Percentiles rank a stretch among this genome's conserved stretches.
Evolutionary conservation across 2,329 filamentous ascomycete species (phyloP).

Genomic region (Fusarium buxicola): DNA sequence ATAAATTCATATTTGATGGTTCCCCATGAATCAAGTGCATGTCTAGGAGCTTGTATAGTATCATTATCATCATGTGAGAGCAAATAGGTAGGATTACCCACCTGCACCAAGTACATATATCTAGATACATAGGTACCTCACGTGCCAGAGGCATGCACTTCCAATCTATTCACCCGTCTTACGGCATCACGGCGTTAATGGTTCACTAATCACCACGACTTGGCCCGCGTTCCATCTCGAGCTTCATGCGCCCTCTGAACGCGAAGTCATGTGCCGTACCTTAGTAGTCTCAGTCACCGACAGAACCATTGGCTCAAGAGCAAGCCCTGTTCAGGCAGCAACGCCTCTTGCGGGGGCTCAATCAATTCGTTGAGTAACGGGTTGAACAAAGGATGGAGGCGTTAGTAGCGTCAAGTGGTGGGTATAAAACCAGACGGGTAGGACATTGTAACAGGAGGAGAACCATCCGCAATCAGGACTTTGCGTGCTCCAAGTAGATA

Average conservation of each 20-base stretch:
- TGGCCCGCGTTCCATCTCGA: slow-evolving; percentile 29
- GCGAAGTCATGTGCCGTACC: slow-evolving; percentile 45
- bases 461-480: not conserved
- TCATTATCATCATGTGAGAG: too few relatives aligned
- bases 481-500: not conserved
- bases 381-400: not conserved
- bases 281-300: slow-evolving; percentile 5
- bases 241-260: slow-evolving; percentile 32
- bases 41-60: too few relatives aligned
- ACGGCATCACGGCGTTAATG: slow-evolving; percentile 1
- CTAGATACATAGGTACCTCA: too few relatives aligned
- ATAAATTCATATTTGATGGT: too few relatives aligned
- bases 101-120: too few relatives aligned
- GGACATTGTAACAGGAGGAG: not conserved
- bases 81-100: too few relatives aligned
- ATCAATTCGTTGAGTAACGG: slow-evolving; percentile 3
- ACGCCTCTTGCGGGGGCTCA: slow-evolving; percentile 28
- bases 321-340: slow-evolving; percentile 41
- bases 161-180: not conserved
- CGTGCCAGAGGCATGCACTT: too few relatives aligned
- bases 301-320: slow-evolving; percentile 24
- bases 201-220: slow-evolving; percentile 23
- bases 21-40: too few relatives aligned
- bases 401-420: not conserved
- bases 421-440: slow-evolving; percentile 35